These are phyloP conservation scores for Aspergillus ibericus DNA, from an alignment of 2,329 filamentous ascomycete species.

Conservation along the genomic window DNA sequence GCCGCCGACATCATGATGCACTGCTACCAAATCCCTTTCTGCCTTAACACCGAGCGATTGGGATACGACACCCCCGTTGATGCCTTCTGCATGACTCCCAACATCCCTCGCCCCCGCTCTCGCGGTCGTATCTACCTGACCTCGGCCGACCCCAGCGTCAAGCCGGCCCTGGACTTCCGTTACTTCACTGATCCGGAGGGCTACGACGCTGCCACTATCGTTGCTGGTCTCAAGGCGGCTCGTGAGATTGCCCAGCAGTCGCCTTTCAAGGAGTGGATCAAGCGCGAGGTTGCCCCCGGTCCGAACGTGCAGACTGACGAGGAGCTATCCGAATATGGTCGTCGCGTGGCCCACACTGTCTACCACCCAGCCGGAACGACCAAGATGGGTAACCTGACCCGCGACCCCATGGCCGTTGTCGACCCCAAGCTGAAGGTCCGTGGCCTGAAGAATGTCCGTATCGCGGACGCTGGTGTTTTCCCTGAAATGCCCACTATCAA, in stretches of 20 bases:
- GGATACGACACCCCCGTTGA: slow-evolving; percentile 71
- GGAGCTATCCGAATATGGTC: slow-evolving; percentile 77
- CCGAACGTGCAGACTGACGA: slow-evolving; percentile 73
- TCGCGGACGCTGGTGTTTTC: slow-evolving; percentile 86
- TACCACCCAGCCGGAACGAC: slow-evolving; percentile 89
- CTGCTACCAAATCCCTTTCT: slow-evolving; percentile 94
- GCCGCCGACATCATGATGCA: slow-evolving; percentile 93
- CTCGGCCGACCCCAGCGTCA: slow-evolving; percentile 70
- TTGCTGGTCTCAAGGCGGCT: slow-evolving; percentile 74
- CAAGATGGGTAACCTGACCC: slow-evolving; percentile 76
- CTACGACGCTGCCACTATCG: slow-evolving; percentile 79
- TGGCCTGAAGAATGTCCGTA: slow-evolving; percentile 71
- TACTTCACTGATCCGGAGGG: slow-evolving; percentile 87
- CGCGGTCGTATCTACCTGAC: slow-evolving; percentile 76
- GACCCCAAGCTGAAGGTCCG: slow-evolving; percentile 70
- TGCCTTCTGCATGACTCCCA: slow-evolving; percentile 91
- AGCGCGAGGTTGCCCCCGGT: slow-evolving; percentile 77
- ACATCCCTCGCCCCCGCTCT: slow-evolving; percentile 80
- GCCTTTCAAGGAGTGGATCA: slow-evolving; percentile 81
- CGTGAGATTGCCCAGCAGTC: slow-evolving; percentile 71
- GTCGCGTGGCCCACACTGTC: slow-evolving; percentile 79
- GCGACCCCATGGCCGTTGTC: slow-evolving; percentile 75
- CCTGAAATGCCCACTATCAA: slow-evolving; percentile 85
- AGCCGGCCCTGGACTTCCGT: slow-evolving; percentile 82
- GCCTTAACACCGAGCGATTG: slow-evolving; percentile 77